phyloP scores from a whole-genome alignment of 225 moss, liverwort and hornwort genomes.

The Bryum argenteum region DNA sequence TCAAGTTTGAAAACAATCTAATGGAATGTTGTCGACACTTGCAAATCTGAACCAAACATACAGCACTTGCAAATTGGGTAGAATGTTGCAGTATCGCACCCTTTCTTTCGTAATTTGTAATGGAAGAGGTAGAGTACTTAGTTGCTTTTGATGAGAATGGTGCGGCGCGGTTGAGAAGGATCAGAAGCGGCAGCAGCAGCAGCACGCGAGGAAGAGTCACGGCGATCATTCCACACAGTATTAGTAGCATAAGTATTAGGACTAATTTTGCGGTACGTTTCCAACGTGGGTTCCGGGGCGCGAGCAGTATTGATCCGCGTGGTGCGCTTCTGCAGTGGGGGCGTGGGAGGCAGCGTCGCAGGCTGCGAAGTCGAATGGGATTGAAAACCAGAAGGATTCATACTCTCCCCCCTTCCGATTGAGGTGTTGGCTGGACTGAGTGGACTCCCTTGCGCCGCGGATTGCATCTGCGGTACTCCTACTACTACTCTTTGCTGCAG shows the following conservation, averaged over 20 bases:
- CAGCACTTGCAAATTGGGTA: no score
- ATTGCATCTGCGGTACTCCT: slow-evolving; percentile 15
- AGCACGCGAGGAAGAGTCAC: slow-evolving; percentile 9
- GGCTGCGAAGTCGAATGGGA: slow-evolving; percentile 1
- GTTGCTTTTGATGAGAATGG: slow-evolving; percentile 45
- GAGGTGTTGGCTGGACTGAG: slow-evolving; percentile 17
- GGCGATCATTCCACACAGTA: slow-evolving; percentile 50
- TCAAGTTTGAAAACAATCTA: no score
- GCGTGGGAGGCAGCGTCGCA: slow-evolving; percentile 16
- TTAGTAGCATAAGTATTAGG: slow-evolving; percentile 45
- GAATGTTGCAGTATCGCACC: no score
- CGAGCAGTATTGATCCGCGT: neutral
- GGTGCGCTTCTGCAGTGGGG: neutral
- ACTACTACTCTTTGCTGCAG: neutral
- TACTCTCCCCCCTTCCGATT: neutral
- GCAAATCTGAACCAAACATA: no score
- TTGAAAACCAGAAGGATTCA: neutral
- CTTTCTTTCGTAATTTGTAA: no score
- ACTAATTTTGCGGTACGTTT: slow-evolving; percentile 38
- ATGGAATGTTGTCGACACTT: no score
- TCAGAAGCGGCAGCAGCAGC: neutral
- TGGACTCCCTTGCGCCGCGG: slow-evolving; percentile 37
- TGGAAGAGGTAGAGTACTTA: neutral
- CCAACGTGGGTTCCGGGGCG: slow-evolving; percentile 36
- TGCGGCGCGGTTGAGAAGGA: slow-evolving; percentile 14